A percentile compares a stretch with the other conserved stretches of the same genome.
These are phyloP conservation scores for Populus tremula DNA, from an alignment of 345 rosid genomes.

Conservation along the genomic window DNA sequence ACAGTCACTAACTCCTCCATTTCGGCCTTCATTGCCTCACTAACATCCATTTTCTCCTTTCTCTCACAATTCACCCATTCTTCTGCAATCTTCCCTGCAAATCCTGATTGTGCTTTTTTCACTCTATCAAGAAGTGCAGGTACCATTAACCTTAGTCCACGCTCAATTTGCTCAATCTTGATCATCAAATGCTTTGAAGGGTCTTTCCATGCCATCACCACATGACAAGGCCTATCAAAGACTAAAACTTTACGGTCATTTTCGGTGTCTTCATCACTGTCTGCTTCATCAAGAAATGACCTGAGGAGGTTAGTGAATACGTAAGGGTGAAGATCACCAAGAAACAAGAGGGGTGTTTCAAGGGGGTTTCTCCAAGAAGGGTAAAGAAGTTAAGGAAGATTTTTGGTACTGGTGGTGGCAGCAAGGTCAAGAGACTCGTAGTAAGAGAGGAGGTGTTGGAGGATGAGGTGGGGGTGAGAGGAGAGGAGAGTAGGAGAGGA, in stretches of 20 bases:
- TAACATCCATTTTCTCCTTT: conserved; percentile 25
- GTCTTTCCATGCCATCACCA: conserved; percentile 58
- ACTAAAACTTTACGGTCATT: neutral
- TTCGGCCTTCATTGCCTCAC: conserved; percentile 44
- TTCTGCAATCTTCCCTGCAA: conserved; percentile 45
- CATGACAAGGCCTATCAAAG: conserved; percentile 35
- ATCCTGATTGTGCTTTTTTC: conserved; percentile 45
- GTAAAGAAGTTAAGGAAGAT: conserved; percentile 60
- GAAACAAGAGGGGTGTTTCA: conserved; percentile 73
- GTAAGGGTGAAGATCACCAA: conserved; percentile 88
- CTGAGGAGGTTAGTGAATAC: conserved; percentile 75
- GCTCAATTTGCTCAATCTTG: conserved; percentile 68
- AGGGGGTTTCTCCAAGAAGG: conserved; percentile 73
- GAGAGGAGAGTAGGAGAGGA: conserved; percentile 48
- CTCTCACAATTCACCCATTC: conserved; percentile 38
- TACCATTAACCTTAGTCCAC: conserved; percentile 75
- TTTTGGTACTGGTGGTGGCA: conserved; percentile 36
- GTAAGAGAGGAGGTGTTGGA: conserved; percentile 58
- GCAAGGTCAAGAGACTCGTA: conserved; percentile 76
- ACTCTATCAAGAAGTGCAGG: conserved; percentile 51
- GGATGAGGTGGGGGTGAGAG: conserved; percentile 57
- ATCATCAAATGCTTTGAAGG: conserved; percentile 38
- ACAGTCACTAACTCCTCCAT: conserved; percentile 69
- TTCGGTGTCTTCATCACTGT: conserved; percentile 7
- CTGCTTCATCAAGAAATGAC: conserved; percentile 48